Conservation (phyloP, 495 filamentous ascomycete species). For the Paragyromitra xinjiangensis region DNA sequence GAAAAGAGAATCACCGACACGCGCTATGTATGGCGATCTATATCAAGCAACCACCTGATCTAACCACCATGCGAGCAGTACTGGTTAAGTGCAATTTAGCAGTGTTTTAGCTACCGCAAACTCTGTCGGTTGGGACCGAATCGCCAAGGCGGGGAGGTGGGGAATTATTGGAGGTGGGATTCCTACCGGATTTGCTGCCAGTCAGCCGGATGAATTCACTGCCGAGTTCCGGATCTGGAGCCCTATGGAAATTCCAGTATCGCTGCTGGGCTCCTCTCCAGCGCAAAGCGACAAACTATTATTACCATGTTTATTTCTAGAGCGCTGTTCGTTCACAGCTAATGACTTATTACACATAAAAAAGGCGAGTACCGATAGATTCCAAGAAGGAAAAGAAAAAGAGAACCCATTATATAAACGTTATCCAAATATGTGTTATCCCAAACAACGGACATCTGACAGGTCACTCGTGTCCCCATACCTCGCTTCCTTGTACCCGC, state of each 20-base stretch:
- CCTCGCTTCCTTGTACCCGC: slow-evolving; percentile 44
- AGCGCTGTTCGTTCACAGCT: slow-evolving; percentile 8
- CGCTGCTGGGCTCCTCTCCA: slow-evolving; percentile 5
- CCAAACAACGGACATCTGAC: slow-evolving; percentile 48
- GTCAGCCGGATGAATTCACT: slow-evolving; percentile 47
- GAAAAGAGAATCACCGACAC: slow-evolving; percentile 45
- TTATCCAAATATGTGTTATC: slow-evolving; percentile 46
- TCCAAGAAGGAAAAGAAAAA: slow-evolving; percentile 26
- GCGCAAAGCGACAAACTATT: slow-evolving; percentile 29
- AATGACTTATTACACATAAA: slow-evolving; percentile 14
- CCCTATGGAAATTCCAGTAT: slow-evolving; percentile 37
- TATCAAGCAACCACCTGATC: slow-evolving; percentile 54
- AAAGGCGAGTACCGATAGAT: slow-evolving; percentile 34
- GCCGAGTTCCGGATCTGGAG: slow-evolving; percentile 47
- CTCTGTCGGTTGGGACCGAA: slow-evolving; percentile 49
- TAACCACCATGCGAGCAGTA: slow-evolving; percentile 51
- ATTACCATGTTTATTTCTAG: slow-evolving; percentile 10
- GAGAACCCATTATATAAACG: slow-evolving; percentile 45
- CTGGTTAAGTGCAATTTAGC: slow-evolving; percentile 44
- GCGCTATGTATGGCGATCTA: slow-evolving; percentile 43
- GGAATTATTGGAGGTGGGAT: slow-evolving; percentile 23
- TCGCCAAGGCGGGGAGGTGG: slow-evolving; percentile 49
- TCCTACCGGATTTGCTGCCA: slow-evolving; percentile 42
- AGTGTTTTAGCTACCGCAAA: slow-evolving; percentile 37
- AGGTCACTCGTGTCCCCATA: slow-evolving; percentile 53